These are phyloP conservation scores for Mycena haematopus DNA, from an alignment of 768 basidiomycete species.

Conservation along the genomic window DNA sequence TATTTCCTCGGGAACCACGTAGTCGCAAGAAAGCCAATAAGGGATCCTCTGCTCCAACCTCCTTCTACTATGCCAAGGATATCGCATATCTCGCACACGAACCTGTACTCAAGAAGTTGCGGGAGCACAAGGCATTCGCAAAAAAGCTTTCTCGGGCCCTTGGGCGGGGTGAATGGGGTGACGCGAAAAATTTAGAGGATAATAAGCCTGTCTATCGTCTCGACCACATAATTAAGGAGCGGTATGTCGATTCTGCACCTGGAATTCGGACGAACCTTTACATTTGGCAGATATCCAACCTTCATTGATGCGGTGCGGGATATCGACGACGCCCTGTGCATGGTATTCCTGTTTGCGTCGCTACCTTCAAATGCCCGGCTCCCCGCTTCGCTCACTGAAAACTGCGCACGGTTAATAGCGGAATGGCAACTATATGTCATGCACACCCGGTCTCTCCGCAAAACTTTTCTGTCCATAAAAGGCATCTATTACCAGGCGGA, in stretches of 20 bases:
- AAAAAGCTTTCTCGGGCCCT: constrained; percentile 94
- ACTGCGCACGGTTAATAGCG: constrained; percentile 86
- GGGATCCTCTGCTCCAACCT: constrained; percentile 94
- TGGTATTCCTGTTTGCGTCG: constrained; percentile 91
- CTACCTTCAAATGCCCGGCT: constrained; percentile 87
- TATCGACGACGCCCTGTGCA: constrained; percentile 96
- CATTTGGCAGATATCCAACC: constrained; percentile 81
- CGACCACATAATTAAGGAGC: constrained; percentile 97
- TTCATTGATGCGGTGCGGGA: constrained; percentile 96
- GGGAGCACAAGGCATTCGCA: constrained; percentile 98
- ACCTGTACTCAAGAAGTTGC: constrained; percentile 88
- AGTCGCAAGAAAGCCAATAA: constrained; percentile 95
- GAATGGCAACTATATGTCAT: constrained; percentile 98
- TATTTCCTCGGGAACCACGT: constrained; percentile 96
- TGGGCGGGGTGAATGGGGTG: constrained; percentile 93
- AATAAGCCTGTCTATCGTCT: constrained; percentile 90
- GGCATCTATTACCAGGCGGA: constrained; percentile 98
- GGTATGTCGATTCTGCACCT: constrained; percentile 56
- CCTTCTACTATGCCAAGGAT: constrained; percentile 98
- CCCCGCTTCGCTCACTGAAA: constrained; percentile 83
- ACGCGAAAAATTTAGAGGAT: constrained; percentile 92
- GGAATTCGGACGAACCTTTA: constrained; percentile 7
- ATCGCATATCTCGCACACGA: constrained; percentile 97
- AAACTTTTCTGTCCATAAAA: constrained; percentile 96
- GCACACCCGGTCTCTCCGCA: constrained; percentile 82